Evolutionary conservation across 352 stramenopile genomes (phyloP), one percentile per base, ranked within the genome.

Genomic region (Phytophthora hibernalis): DNA sequence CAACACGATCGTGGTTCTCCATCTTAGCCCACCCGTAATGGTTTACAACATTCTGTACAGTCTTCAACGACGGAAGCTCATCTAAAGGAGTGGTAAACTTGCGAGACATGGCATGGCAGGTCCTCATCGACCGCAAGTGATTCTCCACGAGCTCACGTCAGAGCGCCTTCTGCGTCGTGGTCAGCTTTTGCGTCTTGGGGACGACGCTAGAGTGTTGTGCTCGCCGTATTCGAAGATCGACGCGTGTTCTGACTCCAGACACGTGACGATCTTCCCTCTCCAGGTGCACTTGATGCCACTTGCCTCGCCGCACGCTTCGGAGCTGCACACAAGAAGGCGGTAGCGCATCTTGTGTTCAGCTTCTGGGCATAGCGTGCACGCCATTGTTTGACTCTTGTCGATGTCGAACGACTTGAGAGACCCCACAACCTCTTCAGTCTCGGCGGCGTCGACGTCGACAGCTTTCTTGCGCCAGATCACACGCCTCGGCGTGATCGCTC

Each of bases 361-460:
- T 8, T 13, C 2, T 20, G 35, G 15, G 35, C 35, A 43, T 8
- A 43, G 15, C 5, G 35, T 43, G 13, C 35, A 43, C 5, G 9
- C 35, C n/a, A n/a, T n/a, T n/a, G n/a, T n/a, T n/a, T n/a, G n/a
- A n/a, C n/a, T n/a, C n/a, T n/a, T n/a, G n/a, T 43, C 35, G 15
- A 43, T 43, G 35, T 43, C 35, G 35, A 43, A 43, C 11, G 35
- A 43, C 35, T 43, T 43, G 6, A 43, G 15, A 16, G 35, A 43
- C 35, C 9, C 35, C 35, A 43, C 11, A 8, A 43, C 35, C 35
- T 8, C 35, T 43, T 49, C 11, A 2, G 43, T 3, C 9, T 50
- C 43, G 21, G 12, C 11, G 43, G 43, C 43, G 13, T 50, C 43
- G 21, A 50, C 9, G 43, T 31, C 43, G 48, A 54, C 35, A 43